Base-by-base conservation (phyloP, 306 rosid genomes). In the Gleditsia sinensis region DNA sequence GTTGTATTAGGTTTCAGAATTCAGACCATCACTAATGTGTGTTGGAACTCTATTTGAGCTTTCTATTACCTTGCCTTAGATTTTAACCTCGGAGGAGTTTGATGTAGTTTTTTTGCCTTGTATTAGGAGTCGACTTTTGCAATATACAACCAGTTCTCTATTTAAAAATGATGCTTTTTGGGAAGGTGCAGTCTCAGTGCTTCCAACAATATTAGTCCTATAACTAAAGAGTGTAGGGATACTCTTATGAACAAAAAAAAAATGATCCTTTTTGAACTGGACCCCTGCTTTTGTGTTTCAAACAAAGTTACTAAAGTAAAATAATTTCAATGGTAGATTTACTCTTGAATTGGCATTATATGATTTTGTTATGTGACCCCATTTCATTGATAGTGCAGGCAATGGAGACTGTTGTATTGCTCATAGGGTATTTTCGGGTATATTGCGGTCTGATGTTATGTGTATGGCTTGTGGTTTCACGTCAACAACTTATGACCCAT, bases 381-480 rank as follows among this genome's bases (percentile, higher is more conserved):
- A 49, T 74, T 78, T 79, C 72, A 32, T 71, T 73, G 83, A 80
- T 64, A 59, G 57, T 83, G 87, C 96, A 93, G 98, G 95, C 83
- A 90, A 67, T 39, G 96, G 93, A 78, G 96, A 90, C 78, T 93
- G 98, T 75, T 93, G 98, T 75, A 88, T 93, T 69, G 98, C 98
- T 76, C 98, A 93, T 67, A 81, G 90, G 78, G 95, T 90, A 50
- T 90, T 93, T 80, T 90, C 96, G 20, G 98, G 98, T 45, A 90
- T 93, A 71, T 75, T 93, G 87, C 92, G 96, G 40, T 88, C 98
- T 48, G 96, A 93, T 86, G 98, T 88, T 56, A 93, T 88, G 87
- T 93, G 98, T 66, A 93, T 87, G 96, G 93, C 93, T 19, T 93
- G 96, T 57, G 98, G 98, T 78, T 93, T 88, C 82, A 93, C 98